These are phyloP conservation scores for Hypoxylon sp. DNA, from an alignment of 2,329 filamentous ascomycete genomes.

Conservation along the genomic window DNA sequence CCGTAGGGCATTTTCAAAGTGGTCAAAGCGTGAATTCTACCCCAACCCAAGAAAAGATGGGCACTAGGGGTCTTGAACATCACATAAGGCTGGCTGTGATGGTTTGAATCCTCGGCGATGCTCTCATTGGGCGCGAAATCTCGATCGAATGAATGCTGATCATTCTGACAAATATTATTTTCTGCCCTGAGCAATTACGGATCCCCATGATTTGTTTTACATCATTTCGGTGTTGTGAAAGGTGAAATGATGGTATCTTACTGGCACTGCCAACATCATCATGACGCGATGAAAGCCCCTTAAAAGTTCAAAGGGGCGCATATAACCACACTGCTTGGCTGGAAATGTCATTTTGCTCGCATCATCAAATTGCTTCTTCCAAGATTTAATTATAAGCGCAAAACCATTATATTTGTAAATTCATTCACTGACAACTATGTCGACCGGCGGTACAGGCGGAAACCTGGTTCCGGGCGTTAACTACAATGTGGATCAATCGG, in stretches of 20 bases:
- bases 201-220: conserved; percentile 17
- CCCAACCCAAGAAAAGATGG: neutral
- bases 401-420: neutral
- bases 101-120: neutral
- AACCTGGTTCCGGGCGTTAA: conserved; percentile 23
- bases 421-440: conserved; percentile 27
- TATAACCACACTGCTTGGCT: conserved; percentile 4
- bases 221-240: conserved; percentile 20
- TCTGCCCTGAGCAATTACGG: conserved; percentile 7
- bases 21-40: too few species aligned
- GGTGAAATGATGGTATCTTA: conserved; percentile 19
- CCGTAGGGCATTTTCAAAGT: too few species aligned
- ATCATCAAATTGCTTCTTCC: neutral
- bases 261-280: conserved; percentile 26
- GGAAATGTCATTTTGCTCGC: neutral
- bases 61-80: neutral
- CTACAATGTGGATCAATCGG: conserved; percentile 30
- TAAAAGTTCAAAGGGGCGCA: neutral
- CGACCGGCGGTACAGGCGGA: conserved; percentile 42
- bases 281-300: conserved; percentile 33
- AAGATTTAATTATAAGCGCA: neutral
- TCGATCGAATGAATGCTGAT: conserved; percentile 14
- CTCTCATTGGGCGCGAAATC: conserved; percentile 8
- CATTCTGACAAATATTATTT: conserved; percentile 30
- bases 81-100: conserved; percentile 7